Conservation (phyloP, 1,139 yeast species). For the Blastobotrys petasosporus region DNA sequence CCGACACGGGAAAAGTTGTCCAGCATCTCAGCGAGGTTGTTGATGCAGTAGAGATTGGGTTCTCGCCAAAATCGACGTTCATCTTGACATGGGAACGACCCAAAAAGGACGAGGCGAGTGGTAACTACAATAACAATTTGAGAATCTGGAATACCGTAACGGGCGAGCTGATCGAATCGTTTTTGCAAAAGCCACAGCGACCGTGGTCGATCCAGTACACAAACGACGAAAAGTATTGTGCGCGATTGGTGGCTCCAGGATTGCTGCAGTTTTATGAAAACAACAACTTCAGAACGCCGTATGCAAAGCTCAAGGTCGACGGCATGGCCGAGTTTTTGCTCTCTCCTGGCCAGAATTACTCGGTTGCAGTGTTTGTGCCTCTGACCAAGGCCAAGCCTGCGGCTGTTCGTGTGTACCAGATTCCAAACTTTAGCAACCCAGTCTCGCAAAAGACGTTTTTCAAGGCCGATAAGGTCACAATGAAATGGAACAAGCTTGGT, state of each 20-base stretch:
- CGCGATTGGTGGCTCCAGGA: constrained; percentile 45
- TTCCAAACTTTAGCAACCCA: constrained; percentile 66
- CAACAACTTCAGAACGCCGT: constrained; percentile 49
- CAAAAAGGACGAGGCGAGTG: constrained; percentile 44
- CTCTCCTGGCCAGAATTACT: constrained; percentile 86
- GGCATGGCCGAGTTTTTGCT: constrained; percentile 57
- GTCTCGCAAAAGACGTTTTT: constrained; percentile 83
- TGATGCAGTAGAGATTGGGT: constrained; percentile 74
- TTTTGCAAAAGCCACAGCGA: constrained; percentile 75
- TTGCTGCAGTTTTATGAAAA: constrained; percentile 71
- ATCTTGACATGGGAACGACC: constrained; percentile 93
- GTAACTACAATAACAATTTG: constrained; percentile 72
- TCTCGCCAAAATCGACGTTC: constrained; percentile 84
- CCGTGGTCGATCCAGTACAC: constrained; percentile 93
- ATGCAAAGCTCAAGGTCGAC: constrained; percentile 57
- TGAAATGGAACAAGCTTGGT: constrained; percentile 92
- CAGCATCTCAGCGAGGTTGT: constrained; percentile 42
- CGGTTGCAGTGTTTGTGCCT: constrained; percentile 88
- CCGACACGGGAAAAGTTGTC: constrained; percentile 44
- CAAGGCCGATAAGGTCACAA: constrained; percentile 89
- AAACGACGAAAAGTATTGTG: constrained; percentile 65
- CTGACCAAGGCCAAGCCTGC: constrained; percentile 80
- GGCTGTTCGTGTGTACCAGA: constrained; percentile 72
- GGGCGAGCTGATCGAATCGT: constrained; percentile 52
- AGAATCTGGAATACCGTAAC: constrained; percentile 54